A percentile compares a stretch with the other conserved stretches of the same genome.
These are phyloP conservation scores for Plasmodium billcollinsi DNA, from an alignment of 169 alveolate genomes.

Conservation along the genomic window DNA sequence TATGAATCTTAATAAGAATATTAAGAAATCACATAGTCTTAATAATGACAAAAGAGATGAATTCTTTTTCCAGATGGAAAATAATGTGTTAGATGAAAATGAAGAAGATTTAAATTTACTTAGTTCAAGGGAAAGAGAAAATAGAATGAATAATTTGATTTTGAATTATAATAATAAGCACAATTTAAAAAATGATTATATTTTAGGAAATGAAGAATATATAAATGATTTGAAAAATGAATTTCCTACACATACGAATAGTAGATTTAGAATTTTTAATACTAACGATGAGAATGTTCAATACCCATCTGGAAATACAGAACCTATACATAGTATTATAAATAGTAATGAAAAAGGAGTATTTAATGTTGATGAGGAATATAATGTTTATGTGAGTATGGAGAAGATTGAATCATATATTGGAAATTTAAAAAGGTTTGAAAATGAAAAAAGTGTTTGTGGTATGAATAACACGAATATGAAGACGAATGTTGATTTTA, in stretches of 20 bases:
- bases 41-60: conserved; percentile 13
- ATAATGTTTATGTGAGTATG: conserved; percentile 15
- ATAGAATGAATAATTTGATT: conserved; percentile 4
- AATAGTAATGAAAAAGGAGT: conserved; percentile 13
- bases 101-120: conserved; percentile 14
- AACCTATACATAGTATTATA: neutral
- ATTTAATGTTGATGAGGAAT: conserved; percentile 6
- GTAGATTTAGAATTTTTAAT: no score
- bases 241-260: no score
- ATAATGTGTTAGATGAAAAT: conserved; percentile 7
- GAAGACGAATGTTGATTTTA: no score
- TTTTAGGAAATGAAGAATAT: neutral
- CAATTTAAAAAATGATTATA: conserved; percentile 10
- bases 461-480: no score
- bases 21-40: neutral
- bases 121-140: conserved; percentile 5
- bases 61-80: conserved; percentile 6
- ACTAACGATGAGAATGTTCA: neutral
- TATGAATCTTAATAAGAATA: neutral
- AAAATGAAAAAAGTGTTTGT: no score
- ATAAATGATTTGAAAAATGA: conserved; percentile 17
- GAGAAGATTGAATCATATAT: neutral
- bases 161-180: conserved; percentile 2
- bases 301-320: no score
- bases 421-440: no score